These are phyloP conservation scores for Sugiyamaella smithiae DNA, from an alignment of 805 yeast genomes.

Conservation along the genomic window DNA sequence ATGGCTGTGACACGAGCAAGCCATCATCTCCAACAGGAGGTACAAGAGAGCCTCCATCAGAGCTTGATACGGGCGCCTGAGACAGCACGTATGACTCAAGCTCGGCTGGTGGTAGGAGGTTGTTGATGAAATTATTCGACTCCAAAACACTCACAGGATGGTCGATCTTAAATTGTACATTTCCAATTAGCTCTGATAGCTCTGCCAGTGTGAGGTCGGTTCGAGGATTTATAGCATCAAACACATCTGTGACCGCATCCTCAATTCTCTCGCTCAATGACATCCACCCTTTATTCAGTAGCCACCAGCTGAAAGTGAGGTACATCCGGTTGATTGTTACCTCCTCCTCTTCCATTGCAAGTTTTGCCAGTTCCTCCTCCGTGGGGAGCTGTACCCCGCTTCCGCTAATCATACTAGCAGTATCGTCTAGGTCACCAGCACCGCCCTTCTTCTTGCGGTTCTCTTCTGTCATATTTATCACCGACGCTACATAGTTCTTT, in stretches of 20 bases:
- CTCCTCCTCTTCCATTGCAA: constrained; percentile 28
- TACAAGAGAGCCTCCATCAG: constrained; percentile 18
- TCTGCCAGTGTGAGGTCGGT: constrained; percentile 64
- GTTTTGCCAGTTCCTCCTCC: constrained; percentile 28
- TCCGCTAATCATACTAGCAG: constrained; percentile 6
- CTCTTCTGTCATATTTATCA: constrained; percentile 62
- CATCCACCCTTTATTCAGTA: constrained; percentile 81
- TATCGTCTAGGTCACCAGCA: constrained; percentile 28
- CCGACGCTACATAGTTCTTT: constrained; percentile 76
- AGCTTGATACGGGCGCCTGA: constrained; percentile 40
- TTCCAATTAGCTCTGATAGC: constrained; percentile 41
- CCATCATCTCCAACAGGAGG: constrained; percentile 23
- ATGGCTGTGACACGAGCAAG: constrained; percentile 23
- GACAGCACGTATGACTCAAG: constrained; percentile 53
- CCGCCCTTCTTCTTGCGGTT: background rate
- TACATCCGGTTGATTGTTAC: constrained; percentile 66
- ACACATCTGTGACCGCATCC: constrained; percentile 55
- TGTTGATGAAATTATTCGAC: constrained; percentile 29
- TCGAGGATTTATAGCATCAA: constrained; percentile 65
- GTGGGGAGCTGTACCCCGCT: constrained; percentile 26
- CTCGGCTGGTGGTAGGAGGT: constrained; percentile 50
- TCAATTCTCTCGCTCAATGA: constrained; percentile 53
- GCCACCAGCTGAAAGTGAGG: constrained; percentile 90
- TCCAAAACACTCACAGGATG: constrained; percentile 19
- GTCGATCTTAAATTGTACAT: constrained; percentile 38